Conservation (phyloP, 2,329 filamentous ascomycete genomes). For the Ampelomyces quisqualis region DNA sequence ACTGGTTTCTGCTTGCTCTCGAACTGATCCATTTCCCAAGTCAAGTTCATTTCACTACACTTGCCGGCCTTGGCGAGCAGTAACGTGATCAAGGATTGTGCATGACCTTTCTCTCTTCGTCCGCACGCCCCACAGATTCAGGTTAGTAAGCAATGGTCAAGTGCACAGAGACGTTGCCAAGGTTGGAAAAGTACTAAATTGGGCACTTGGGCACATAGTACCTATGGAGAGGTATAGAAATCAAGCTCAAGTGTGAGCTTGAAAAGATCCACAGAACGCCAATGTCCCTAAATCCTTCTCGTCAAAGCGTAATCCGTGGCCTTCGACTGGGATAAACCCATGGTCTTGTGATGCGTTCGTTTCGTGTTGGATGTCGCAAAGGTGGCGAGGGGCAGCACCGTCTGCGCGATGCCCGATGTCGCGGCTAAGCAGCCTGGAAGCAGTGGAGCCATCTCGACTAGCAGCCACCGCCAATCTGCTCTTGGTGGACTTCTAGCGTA, state of each 20-base stretch:
- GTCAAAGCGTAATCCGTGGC: conserved; percentile 15
- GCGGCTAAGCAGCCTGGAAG: not conserved
- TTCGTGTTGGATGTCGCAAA: conserved; percentile 2
- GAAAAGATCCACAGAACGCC: conserved; percentile 28
- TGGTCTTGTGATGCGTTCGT: conserved; percentile 11
- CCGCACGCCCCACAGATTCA: too few relatives aligned
- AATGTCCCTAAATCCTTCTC: conserved; percentile 28
- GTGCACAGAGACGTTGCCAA: too few relatives aligned
- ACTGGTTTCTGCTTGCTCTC: too few relatives aligned
- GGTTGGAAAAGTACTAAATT: not conserved
- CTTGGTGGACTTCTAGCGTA: conserved; percentile 94
- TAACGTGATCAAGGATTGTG: too few relatives aligned
- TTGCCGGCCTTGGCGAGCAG: too few relatives aligned
- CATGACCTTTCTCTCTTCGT: too few relatives aligned
- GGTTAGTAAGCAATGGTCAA: too few relatives aligned
- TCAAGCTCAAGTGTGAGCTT: conserved; percentile 24
- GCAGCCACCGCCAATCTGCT: conserved; percentile 80
- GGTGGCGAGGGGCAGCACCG: not conserved
- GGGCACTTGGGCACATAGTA: conserved; percentile 10
- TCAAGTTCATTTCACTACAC: too few relatives aligned
- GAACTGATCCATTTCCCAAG: too few relatives aligned
- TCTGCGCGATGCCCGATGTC: conserved; percentile 1
- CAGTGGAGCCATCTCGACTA: conserved; percentile 3
- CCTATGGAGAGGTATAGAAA: conserved; percentile 26
- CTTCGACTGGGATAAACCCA: conserved; percentile 23